Conservation (phyloP, 371 early-diverging fungal species). For the Smittium culicis region DNA sequence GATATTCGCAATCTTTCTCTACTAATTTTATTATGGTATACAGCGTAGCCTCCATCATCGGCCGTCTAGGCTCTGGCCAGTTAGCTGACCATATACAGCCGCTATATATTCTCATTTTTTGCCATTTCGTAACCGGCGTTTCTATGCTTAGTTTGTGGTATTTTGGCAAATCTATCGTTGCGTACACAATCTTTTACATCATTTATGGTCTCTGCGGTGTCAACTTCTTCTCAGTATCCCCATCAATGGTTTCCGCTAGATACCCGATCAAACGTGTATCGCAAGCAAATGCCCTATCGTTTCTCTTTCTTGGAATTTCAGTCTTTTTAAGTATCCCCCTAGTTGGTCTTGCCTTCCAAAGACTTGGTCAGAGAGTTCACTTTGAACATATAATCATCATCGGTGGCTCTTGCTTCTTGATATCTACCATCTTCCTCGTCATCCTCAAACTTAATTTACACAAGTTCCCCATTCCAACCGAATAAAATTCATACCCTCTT, state of each 20-base stretch:
- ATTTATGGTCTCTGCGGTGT: background rate
- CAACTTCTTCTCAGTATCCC: background rate
- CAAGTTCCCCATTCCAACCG: too few relatives aligned
- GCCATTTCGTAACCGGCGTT: background rate
- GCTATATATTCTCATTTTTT: background rate
- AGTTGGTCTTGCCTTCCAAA: background rate
- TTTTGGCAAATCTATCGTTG: background rate
- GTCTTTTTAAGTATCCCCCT: background rate
- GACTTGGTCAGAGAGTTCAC: background rate
- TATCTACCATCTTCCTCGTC: too few relatives aligned
- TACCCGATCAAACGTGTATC: background rate
- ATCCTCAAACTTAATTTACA: too few relatives aligned
- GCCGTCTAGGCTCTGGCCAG: background rate
- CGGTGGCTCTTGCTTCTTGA: background rate
- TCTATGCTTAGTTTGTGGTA: background rate
- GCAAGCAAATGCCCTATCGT: background rate
- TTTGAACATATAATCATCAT: background rate
- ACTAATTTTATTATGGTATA: slow-evolving; percentile 1
- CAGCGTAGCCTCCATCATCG: background rate
- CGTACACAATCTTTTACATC: background rate
- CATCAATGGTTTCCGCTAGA: background rate
- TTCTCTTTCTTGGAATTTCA: background rate
- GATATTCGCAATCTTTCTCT: background rate
- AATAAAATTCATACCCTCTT: too few relatives aligned
- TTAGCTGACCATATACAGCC: background rate